Evolutionary conservation across 2,329 filamentous ascomycete genomes (phyloP).

Genomic region (Fusarium sp.): DNA sequence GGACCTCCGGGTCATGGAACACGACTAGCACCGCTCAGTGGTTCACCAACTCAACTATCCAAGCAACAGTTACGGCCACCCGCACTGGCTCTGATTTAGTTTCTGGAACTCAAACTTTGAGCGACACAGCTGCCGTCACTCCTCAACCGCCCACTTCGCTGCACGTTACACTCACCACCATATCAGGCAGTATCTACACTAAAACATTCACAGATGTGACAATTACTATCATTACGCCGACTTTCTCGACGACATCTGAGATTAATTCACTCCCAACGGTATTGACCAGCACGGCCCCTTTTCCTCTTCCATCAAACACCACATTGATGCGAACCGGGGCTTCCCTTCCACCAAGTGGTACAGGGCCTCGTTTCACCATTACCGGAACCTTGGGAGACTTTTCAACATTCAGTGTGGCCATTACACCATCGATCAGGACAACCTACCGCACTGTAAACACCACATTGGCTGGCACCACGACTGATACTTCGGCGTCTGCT

Average conservation of each 20-base stretch:
- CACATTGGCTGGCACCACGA: neutral
- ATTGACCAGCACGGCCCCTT: constrained; percentile 11
- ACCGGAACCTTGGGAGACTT: neutral
- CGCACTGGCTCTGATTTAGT: constrained; percentile 3
- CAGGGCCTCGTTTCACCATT: neutral
- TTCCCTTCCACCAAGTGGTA: constrained; percentile 9
- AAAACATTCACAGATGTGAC: neutral
- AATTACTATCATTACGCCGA: constrained; percentile 5
- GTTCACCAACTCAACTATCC: constrained; percentile 11
- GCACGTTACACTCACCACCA: constrained; percentile 12
- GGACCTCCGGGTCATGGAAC: neutral
- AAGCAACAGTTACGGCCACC: neutral
- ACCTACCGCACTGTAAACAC: constrained; percentile 17
- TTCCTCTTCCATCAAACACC: constrained; percentile 29
- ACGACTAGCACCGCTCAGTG: constrained; percentile 4
- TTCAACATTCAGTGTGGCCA: neutral
- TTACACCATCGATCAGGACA: neutral
- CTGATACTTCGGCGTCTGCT: neutral
- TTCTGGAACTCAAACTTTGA: neutral
- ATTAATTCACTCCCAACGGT: neutral
- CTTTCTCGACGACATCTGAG: constrained; percentile 11
- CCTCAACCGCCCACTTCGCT: constrained; percentile 6
- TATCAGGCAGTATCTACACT: neutral
- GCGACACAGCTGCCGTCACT: neutral
- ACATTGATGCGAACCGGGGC: constrained; percentile 16